phyloP scores from a whole-genome alignment of 1,284 basidiomycete species.

The Chondrostereum purpureum region DNA sequence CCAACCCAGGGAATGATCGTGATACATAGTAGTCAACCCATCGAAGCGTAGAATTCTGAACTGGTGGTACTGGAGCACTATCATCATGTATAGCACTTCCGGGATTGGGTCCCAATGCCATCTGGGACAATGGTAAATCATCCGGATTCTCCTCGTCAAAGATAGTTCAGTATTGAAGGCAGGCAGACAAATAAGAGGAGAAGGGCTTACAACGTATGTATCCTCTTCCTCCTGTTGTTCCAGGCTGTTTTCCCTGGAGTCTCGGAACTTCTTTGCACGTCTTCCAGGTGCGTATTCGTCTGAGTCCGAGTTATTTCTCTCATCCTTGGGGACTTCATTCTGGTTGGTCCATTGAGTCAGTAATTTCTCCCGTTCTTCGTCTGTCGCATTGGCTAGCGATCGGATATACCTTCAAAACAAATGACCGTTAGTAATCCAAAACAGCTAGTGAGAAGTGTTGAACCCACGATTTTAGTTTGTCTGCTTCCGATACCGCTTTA shows the following conservation, averaged over 20 bases:
- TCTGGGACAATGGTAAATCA: neutral
- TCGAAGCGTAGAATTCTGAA: slow-evolving; percentile 2
- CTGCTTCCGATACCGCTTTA: slow-evolving; percentile 9
- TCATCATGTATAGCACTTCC: neutral
- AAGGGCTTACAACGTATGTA: too few relatives aligned
- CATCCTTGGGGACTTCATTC: neutral
- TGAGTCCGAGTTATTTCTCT: too few relatives aligned
- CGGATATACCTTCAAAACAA: slow-evolving; percentile 10
- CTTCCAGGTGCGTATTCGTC: too few relatives aligned
- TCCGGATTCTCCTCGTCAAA: neutral
- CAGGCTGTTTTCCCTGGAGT: too few relatives aligned
- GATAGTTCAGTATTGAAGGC: too few relatives aligned
- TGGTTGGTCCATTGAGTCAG: slow-evolving; percentile 11
- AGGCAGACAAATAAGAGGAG: too few relatives aligned
- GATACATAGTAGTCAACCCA: slow-evolving; percentile 11
- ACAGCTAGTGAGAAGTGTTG: too few relatives aligned
- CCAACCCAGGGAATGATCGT: neutral
- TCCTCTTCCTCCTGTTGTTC: too few relatives aligned
- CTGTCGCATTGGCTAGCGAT: slow-evolving; percentile 5
- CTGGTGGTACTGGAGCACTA: neutral
- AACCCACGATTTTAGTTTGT: slow-evolving; percentile 10
- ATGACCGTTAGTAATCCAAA: too few relatives aligned
- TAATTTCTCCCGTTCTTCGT: slow-evolving; percentile 9
- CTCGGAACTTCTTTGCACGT: slow-evolving; percentile 2
- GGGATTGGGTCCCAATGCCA: neutral